Conservation (phyloP, 306 rosid species). For the Quercus bicolor region DNA sequence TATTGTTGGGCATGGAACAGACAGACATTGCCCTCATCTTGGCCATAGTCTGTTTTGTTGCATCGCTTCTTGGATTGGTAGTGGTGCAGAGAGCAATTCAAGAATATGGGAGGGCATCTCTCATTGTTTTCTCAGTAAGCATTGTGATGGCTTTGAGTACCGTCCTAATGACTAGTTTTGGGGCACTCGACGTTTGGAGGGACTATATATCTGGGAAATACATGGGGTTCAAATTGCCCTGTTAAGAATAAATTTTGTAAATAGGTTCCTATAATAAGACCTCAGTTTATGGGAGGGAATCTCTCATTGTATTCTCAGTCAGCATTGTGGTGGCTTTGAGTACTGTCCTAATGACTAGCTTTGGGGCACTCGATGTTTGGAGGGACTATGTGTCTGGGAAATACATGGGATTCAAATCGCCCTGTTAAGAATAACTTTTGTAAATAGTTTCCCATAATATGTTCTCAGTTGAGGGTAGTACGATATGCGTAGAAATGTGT, state of each 20-base stretch:
- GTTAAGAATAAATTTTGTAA: constrained; percentile 31
- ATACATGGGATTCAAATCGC: constrained; percentile 76
- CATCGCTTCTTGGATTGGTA: constrained; percentile 61
- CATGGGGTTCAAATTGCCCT: constrained; percentile 84
- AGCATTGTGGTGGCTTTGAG: constrained; percentile 71
- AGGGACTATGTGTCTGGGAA: constrained; percentile 52
- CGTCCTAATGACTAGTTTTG: constrained; percentile 74
- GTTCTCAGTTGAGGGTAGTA: neutral
- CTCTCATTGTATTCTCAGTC: constrained; percentile 75
- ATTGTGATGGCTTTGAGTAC: constrained; percentile 72
- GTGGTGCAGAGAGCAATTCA: constrained; percentile 65
- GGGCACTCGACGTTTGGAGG: constrained; percentile 60
- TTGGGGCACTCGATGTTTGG: constrained; percentile 64
- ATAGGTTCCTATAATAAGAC: neutral
- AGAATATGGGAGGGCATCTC: constrained; percentile 73
- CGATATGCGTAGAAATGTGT: neutral
- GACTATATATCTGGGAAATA: constrained; percentile 53
- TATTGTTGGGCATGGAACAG: constrained; percentile 73
- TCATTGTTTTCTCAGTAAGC: constrained; percentile 72
- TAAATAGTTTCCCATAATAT: too few relatives aligned
- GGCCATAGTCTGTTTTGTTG: constrained; percentile 57
- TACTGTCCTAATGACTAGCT: constrained; percentile 70
- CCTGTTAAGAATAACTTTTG: constrained; percentile 37
- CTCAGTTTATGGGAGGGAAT: constrained; percentile 56
- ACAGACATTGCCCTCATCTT: constrained; percentile 45